Evolutionary conservation across 768 basidiomycete species (phyloP), one percentile per base, ranked within the genome.

Genomic region (Leccinum obscurum): DNA sequence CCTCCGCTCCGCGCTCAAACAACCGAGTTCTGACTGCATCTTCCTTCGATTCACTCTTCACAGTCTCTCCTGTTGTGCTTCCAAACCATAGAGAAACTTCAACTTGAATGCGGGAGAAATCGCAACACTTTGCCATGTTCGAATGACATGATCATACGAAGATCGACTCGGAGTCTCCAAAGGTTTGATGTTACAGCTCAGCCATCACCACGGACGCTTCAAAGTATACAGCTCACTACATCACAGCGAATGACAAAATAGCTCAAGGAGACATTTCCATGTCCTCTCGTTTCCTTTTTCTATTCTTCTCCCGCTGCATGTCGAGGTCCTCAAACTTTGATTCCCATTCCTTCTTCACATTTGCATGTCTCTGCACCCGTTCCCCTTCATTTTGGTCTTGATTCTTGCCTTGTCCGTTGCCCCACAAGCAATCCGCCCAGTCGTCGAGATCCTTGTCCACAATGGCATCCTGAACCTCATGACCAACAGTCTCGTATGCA

Each of bases 21-120:
- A 75, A 69, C 57, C 75, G 69, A 66, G 67, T 88, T 10, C 83
- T 93, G 35, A 84, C 87, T 1, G 78, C 84, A 2, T 81, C 88
- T 3, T 85, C 90, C 17, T 90, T 93, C 63, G 87, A 90, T 72
- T 85, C 88, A 1, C 78, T 93, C 20, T 89, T 93, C 75, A 90
- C 89, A 1, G 69, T 93, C 20, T 83, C 88, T 6, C 91, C 91
- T 22, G 81, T 89, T 17, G 85, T 88, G 50, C 77, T 93, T n/a
- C 91, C 91, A 11, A 89, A 90, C 68, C 83, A 83, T 35, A 14
- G 20, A 37, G 10, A 37, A 52, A 13, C 34, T 32, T 46, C 3
- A n/a, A 28, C 26, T 28, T 28, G 26, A 28, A 14, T 7, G 22
- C 4, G 10, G 15, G 35, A 50, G 26, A 46, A 14, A 20, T 32